Base-by-base conservation (phyloP, 176 grass and related monocot genomes). In the Luzula sylvatica region DNA sequence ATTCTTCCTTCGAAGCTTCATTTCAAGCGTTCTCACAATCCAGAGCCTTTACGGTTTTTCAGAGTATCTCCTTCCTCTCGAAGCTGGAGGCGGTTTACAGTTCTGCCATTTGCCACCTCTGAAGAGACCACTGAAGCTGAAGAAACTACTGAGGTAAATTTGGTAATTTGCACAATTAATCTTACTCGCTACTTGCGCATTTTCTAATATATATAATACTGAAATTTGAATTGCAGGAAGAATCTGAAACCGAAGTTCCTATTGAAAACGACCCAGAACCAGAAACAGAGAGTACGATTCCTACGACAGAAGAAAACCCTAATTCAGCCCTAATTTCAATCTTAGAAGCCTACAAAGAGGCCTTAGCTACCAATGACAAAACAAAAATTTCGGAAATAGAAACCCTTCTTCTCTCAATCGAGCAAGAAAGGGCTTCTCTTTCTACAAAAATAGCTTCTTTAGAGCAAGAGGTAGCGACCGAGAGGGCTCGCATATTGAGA, bases 311-410 rank as follows among this genome's bases (percentile, higher is more conserved):
- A 53, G 77, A 68, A 55, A 64, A 82, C 65, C 53, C 30, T 35
- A 35, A 35, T 35, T 80, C 81, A 42, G 57, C 71, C 70, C 12
- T 89, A 47, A 51, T 82, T 32, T 72, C 38, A 43, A 24, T 65
- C 23, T 65, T 89, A 18, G 68, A 80, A 20, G 66, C 74, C 58
- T 96, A 79, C 58, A 90, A 80, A 66, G 85, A 98, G 66, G 92
- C 85, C 54, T 70, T 95, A 50, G 18, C 54, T 38, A 82, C 80
- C 23, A 69, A 62, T 8, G 78, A 90, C 58, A 45, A 74, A 57
- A 44, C 54, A 35, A 79, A 82, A 77, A 5, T 71, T 42, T 38
- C 71, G 38, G 78, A 96, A 51, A 86, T 96, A 56, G 92, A 96
- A 63, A 32, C 54, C 26, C 76, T 86, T 70, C 71, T 96, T 29